Conservation (phyloP, 257 asterid species). For the Fraxinus americana region DNA sequence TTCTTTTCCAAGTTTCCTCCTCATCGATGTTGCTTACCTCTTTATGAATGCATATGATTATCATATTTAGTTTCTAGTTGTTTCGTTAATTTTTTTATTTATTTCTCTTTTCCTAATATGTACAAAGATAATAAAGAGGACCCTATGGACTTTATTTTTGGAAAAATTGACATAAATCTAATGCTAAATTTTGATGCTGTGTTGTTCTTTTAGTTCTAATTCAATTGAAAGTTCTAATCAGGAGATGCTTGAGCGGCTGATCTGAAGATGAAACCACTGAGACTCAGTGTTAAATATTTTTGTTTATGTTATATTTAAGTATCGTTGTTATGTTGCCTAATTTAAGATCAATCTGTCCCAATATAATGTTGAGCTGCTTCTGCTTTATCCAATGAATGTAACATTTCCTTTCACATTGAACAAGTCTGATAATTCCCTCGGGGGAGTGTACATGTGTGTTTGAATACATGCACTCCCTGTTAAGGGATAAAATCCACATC, state of each 20-base stretch:
- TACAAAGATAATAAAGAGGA: not conserved
- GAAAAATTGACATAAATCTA: not conserved
- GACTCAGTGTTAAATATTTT: not conserved
- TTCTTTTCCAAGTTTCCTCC: slow-evolving; percentile 3
- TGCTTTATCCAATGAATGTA: not conserved
- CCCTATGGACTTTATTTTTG: not conserved
- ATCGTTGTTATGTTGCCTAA: not conserved
- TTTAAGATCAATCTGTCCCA: not conserved
- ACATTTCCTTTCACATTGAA: not conserved
- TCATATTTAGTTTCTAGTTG: not conserved
- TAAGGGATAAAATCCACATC: no score
- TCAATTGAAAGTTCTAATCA: not conserved
- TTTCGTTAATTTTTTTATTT: not conserved
- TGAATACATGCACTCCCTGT: not conserved
- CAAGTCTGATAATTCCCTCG: not conserved
- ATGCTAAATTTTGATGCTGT: not conserved
- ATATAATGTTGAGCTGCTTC: not conserved
- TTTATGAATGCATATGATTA: not conserved
- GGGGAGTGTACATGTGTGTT: not conserved
- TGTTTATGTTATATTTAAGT: not conserved
- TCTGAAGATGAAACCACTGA: not conserved
- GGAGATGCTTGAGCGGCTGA: no score
- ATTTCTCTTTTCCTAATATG: not conserved
- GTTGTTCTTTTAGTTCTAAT: not conserved
- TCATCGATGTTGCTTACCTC: not conserved